A percentile compares a stretch with the other conserved stretches of the same genome.
Evolutionary conservation across 768 basidiomycete species (phyloP).

Genomic region (Candolleomyces aberdarensis): DNA sequence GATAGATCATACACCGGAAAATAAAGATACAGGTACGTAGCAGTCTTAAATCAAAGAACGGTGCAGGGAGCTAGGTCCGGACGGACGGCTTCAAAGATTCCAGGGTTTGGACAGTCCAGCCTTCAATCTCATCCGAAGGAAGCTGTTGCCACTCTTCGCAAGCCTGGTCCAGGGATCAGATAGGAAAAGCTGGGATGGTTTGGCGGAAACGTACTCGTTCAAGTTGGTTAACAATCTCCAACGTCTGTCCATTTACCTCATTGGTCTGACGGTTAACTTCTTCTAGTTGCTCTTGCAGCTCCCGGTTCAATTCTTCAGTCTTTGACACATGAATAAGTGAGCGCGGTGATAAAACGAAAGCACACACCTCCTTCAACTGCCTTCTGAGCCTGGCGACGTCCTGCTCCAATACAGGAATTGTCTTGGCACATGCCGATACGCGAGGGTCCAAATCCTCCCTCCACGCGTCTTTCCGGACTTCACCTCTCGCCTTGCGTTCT

Average conservation of each 20-base stretch:
- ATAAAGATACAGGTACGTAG: not conserved
- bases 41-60: not conserved
- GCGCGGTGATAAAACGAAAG: not conserved
- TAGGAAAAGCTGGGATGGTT: not conserved
- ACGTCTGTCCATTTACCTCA: constrained; percentile 42
- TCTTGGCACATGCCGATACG: constrained; percentile 59
- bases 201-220: constrained; percentile 41
- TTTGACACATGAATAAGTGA: constrained; percentile 21
- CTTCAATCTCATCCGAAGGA: constrained; percentile 62
- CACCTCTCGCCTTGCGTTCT: constrained; percentile 48
- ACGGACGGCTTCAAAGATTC: constrained; percentile 34
- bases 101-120: constrained; percentile 49
- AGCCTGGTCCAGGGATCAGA: constrained; percentile 17
- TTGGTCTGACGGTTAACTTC: constrained; percentile 43
- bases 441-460: constrained; percentile 60
- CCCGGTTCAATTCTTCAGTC: constrained; percentile 57
- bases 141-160: constrained; percentile 50
- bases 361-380: constrained; percentile 36
- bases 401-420: constrained; percentile 53
- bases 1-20: not conserved
- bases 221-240: constrained; percentile 48
- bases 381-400: constrained; percentile 38
- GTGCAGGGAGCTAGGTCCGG: constrained; percentile 11
- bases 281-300: constrained; percentile 46
- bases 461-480: constrained; percentile 58